Evolutionary conservation across 2,329 filamentous ascomycete species (phyloP).

Genomic region (Coniochaeta ligniaria): DNA sequence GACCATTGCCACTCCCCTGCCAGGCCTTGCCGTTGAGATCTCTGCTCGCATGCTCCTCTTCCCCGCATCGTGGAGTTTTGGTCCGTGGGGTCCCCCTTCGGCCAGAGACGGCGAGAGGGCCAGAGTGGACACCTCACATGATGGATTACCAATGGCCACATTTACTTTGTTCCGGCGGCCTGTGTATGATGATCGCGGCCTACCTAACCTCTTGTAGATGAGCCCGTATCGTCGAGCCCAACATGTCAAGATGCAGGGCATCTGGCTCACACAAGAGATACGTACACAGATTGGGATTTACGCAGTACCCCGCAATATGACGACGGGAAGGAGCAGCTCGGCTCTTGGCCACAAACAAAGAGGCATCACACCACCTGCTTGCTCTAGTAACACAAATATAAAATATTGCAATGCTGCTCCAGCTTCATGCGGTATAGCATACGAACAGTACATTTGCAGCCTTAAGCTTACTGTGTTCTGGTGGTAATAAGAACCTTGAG

Average conservation of each 20-base stretch:
- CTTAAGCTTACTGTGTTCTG: not conserved
- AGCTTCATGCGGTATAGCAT: not conserved
- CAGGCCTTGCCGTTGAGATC: not conserved
- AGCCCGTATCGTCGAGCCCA: too few species aligned
- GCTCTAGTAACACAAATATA: not conserved
- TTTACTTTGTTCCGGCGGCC: not conserved
- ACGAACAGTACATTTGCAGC: not conserved
- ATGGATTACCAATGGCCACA: not conserved
- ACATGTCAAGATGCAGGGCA: too few species aligned
- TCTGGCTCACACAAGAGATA: too few species aligned
- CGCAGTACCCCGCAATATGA: not conserved
- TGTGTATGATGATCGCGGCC: not conserved
- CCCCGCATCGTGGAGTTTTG: not conserved
- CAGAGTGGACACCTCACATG: not conserved
- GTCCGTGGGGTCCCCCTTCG: not conserved
- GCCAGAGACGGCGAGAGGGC: not conserved
- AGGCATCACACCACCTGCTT: not conserved
- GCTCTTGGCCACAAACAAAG: not conserved
- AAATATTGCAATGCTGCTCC: not conserved
- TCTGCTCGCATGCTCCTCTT: not conserved
- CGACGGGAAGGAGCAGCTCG: not conserved
- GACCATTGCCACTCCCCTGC: not conserved
- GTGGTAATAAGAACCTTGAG: not conserved
- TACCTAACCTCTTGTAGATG: too few species aligned
- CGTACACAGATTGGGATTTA: too few species aligned